A percentile compares a stretch with the other conserved stretches of the same genome.
phyloP scores from a whole-genome alignment of 495 filamentous ascomycete genomes.

The Neurospora sp. region DNA sequence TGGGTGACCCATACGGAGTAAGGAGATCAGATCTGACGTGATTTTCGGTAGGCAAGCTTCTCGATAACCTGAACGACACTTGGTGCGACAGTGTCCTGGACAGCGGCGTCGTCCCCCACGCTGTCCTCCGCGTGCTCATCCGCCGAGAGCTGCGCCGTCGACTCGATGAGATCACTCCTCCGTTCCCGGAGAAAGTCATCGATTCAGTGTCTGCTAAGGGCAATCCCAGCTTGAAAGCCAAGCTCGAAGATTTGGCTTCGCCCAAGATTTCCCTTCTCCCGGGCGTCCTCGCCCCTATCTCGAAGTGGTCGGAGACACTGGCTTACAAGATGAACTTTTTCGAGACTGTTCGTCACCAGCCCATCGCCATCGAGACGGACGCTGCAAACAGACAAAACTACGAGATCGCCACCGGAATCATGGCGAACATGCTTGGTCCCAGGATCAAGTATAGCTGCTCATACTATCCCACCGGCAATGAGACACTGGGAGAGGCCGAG shows the following conservation, averaged over 20 bases:
- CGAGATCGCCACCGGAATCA: slow-evolving; percentile 52
- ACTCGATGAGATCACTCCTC: slow-evolving; percentile 28
- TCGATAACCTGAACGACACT: slow-evolving; percentile 2
- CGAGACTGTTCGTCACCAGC: slow-evolving; percentile 37
- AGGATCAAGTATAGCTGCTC: slow-evolving; percentile 56
- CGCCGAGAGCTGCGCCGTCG: slow-evolving; percentile 45
- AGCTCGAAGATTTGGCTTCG: slow-evolving; percentile 8
- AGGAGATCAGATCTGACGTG: not conserved
- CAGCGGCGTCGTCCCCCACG: slow-evolving; percentile 47
- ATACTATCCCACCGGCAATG: slow-evolving; percentile 45
- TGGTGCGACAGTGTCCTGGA: slow-evolving; percentile 36
- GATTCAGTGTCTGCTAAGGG: not conserved
- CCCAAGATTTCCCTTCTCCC: slow-evolving; percentile 25
- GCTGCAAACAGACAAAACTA: slow-evolving; percentile 57
- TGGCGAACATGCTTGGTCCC: slow-evolving; percentile 46
- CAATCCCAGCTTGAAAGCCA: not conserved
- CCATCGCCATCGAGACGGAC: slow-evolving; percentile 53
- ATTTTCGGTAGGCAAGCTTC: not conserved
- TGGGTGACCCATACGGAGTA: not conserved
- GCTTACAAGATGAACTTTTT: slow-evolving; percentile 49
- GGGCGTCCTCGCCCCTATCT: not conserved
- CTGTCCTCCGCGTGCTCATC: slow-evolving; percentile 47
- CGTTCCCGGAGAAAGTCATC: not conserved
- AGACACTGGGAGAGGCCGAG: slow-evolving; percentile 52
- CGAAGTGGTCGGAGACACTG: slow-evolving; percentile 22